These are phyloP conservation scores for Plasmopara viticola DNA, from an alignment of 352 stramenopile species.

Conservation along the genomic window DNA sequence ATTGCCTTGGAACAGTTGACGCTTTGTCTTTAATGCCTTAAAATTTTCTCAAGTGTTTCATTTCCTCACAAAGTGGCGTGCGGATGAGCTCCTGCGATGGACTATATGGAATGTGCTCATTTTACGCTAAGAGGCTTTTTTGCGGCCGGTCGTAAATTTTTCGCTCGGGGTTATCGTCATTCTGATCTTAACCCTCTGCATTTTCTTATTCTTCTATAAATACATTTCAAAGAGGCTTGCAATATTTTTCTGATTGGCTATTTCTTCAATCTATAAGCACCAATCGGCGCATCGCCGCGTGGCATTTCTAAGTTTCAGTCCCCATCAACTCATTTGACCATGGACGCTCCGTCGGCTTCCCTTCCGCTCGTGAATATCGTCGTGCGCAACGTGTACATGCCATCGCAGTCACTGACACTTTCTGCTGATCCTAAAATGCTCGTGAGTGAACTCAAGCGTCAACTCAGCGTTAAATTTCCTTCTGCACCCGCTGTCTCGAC, in stretches of 20 bases:
- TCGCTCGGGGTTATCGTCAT: too few species aligned
- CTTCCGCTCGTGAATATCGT: constrained; percentile 45
- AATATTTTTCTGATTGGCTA: not conserved
- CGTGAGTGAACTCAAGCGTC: constrained; percentile 58
- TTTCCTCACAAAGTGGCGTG: too few species aligned
- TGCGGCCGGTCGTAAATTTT: too few species aligned
- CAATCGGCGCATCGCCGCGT: constrained; percentile 17
- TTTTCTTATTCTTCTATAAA: not conserved
- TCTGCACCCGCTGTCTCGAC: constrained; percentile 32
- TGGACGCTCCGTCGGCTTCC: constrained; percentile 12
- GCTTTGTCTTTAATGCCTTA: too few species aligned
- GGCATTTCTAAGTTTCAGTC: constrained; percentile 15
- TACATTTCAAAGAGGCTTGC: not conserved
- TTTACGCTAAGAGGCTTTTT: too few species aligned
- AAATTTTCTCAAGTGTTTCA: too few species aligned
- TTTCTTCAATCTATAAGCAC: not conserved
- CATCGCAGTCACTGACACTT: constrained; percentile 45
- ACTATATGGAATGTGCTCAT: too few species aligned
- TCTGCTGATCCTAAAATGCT: constrained; percentile 23
- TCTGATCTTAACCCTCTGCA: not conserved
- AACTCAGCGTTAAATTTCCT: constrained; percentile 44
- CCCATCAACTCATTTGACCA: constrained; percentile 6
- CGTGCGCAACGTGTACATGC: constrained; percentile 80
- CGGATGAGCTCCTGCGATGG: too few species aligned
- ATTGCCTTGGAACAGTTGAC: too few species aligned